phyloP scores from a whole-genome alignment of 768 basidiomycete genomes.

The Boletus barrowsii region DNA sequence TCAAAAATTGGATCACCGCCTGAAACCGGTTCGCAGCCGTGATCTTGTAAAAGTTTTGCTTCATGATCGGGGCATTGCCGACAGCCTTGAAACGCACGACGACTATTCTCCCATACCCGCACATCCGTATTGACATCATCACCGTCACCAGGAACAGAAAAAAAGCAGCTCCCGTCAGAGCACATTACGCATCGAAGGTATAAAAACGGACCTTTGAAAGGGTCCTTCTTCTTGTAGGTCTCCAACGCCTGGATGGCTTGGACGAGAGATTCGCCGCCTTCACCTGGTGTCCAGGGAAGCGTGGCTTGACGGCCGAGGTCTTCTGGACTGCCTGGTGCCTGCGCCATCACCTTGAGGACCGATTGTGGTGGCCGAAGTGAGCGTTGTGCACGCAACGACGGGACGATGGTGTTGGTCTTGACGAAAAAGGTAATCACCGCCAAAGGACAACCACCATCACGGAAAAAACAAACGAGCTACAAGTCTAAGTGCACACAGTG shows the following conservation, averaged over 20 bases:
- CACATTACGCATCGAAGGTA: background rate
- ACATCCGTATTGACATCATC: background rate
- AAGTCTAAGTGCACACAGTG: no score
- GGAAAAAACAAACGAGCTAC: no score
- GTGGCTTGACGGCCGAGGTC: constrained; percentile 30
- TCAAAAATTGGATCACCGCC: constrained; percentile 89
- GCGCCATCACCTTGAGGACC: constrained; percentile 23
- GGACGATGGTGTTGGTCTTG: background rate
- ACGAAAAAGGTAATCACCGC: constrained; percentile 14
- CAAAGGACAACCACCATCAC: constrained; percentile 9
- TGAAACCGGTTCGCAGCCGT: constrained; percentile 93
- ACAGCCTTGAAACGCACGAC: constrained; percentile 97
- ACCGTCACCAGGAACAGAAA: background rate
- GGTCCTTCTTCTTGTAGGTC: constrained; percentile 83
- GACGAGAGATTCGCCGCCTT: constrained; percentile 29
- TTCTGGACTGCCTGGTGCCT: constrained; percentile 32
- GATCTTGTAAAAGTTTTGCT: constrained; percentile 97
- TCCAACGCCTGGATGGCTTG: constrained; percentile 74
- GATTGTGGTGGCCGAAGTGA: constrained; percentile 2
- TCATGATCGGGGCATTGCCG: constrained; percentile 98
- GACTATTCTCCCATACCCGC: constrained; percentile 45
- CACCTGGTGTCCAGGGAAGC: constrained; percentile 34
- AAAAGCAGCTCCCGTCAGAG: background rate
- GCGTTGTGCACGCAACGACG: background rate
- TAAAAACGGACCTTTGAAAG: constrained; percentile 58